Percentiles rank a stretch among this genome's conserved stretches.
These are phyloP conservation scores for Pleurotus giganteus DNA, from an alignment of 768 basidiomycete genomes.

Conservation along the genomic window DNA sequence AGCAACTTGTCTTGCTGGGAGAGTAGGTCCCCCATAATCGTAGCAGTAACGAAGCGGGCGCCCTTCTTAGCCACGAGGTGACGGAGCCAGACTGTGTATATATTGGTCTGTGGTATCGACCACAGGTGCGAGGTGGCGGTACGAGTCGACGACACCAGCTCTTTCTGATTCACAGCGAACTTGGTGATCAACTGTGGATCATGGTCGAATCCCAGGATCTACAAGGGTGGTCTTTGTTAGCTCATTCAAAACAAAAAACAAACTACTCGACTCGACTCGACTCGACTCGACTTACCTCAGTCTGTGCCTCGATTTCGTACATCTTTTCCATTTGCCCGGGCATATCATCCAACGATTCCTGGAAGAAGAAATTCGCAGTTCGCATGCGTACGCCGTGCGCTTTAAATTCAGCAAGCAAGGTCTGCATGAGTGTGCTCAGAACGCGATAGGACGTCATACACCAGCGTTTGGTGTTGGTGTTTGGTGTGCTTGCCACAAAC, in stretches of 20 bases:
- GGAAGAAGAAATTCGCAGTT: slow-evolving; percentile 33
- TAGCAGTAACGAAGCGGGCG: slow-evolving; percentile 24
- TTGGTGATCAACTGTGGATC: slow-evolving; percentile 19
- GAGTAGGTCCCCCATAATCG: slow-evolving; percentile 29
- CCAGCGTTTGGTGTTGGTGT: slow-evolving; percentile 32
- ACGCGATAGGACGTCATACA: slow-evolving; percentile 33
- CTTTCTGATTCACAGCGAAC: slow-evolving; percentile 24
- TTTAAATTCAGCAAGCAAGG: slow-evolving; percentile 17
- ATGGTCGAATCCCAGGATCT: slow-evolving; percentile 24
- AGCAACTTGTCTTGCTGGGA: slow-evolving; percentile 22
- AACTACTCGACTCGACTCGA: background rate
- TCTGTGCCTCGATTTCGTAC: slow-evolving; percentile 19
- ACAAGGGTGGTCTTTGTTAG: background rate
- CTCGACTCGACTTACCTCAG: background rate
- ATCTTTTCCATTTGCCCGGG: slow-evolving; percentile 28
- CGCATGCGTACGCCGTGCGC: slow-evolving; percentile 32
- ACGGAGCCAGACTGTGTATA: slow-evolving; percentile 32
- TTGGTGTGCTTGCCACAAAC: slow-evolving; percentile 38
- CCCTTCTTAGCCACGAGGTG: slow-evolving; percentile 24
- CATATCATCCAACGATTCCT: slow-evolving; percentile 20
- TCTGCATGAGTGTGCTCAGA: slow-evolving; percentile 22
- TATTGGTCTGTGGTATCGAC: slow-evolving; percentile 35
- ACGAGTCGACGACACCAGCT: slow-evolving; percentile 31
- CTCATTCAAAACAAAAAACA: background rate
- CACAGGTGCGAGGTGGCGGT: slow-evolving; percentile 30